phyloP scores from a whole-genome alignment of 208 protist species.

The Phytomonas serpens region DNA sequence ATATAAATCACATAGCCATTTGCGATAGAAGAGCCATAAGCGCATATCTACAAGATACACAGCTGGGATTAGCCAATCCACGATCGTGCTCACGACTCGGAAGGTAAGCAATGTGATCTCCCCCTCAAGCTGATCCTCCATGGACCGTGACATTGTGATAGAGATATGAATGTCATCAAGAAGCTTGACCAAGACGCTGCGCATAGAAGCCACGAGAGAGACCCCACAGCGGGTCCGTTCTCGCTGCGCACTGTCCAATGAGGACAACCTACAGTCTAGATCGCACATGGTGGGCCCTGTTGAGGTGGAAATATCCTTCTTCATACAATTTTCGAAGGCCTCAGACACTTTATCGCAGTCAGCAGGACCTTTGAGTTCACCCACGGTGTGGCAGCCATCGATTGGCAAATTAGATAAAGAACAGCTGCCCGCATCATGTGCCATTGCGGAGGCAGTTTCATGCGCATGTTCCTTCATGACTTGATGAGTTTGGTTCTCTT shows the following conservation, averaged over 20 bases:
- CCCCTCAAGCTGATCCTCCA: conserved; percentile 46
- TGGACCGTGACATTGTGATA: conserved; percentile 12
- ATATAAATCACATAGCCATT: conserved; percentile 80
- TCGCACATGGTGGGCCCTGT: neutral
- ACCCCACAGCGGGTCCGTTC: neutral
- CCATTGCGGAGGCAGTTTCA: neutral
- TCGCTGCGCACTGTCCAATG: conserved; percentile 1
- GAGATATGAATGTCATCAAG: conserved; percentile 13
- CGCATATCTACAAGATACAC: conserved; percentile 46
- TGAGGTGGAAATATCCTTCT: neutral
- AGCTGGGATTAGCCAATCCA: conserved; percentile 75
- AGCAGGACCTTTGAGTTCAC: neutral
- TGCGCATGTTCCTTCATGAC: neutral
- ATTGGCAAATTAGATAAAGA: neutral
- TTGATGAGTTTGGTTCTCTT: conserved; percentile 11
- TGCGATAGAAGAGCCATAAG: conserved; percentile 64
- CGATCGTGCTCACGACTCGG: conserved; percentile 56
- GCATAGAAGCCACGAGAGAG: neutral
- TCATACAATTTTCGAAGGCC: neutral
- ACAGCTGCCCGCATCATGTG: neutral
- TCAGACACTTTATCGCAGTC: neutral
- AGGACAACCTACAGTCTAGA: neutral
- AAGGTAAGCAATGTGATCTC: conserved; percentile 73
- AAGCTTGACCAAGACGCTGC: conserved; percentile 9
- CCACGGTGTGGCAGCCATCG: neutral